Evolutionary conservation across 495 filamentous ascomycete species (phyloP).

Genomic region (Glarea lozoyensis): DNA sequence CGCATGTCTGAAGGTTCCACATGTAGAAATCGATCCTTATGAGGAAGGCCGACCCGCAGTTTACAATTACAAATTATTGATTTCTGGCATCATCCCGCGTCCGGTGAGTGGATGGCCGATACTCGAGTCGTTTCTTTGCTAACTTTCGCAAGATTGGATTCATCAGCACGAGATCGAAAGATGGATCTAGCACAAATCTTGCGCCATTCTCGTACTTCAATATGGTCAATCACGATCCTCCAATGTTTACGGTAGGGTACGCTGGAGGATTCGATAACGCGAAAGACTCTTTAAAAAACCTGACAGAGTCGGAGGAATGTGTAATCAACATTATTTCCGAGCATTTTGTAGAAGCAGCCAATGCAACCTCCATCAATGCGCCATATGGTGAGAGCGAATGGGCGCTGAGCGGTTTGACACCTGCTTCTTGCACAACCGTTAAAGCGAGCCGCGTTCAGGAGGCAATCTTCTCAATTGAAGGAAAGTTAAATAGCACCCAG

Average conservation of each 20-base stretch:
- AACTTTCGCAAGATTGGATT: no score
- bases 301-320: conserved; percentile 62
- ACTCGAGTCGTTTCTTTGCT: no score
- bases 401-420: conserved; percentile 67
- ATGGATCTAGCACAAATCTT: conserved; percentile 55
- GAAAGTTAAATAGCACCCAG: conserved; percentile 55
- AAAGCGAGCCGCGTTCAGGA: conserved; percentile 68
- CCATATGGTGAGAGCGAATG: conserved; percentile 78
- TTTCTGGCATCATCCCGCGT: conserved; percentile 76
- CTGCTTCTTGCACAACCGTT: conserved; percentile 57
- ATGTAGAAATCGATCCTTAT: conserved; percentile 78
- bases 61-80: conserved; percentile 89
- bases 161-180: conserved; percentile 35
- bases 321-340: conserved; percentile 84
- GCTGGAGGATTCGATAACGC: conserved; percentile 37
- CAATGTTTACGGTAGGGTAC: conserved; percentile 78
- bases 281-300: conserved; percentile 73
- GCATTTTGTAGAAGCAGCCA: conserved; percentile 81
- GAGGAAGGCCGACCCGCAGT: conserved; percentile 53
- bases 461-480: conserved; percentile 74
- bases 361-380: conserved; percentile 65
- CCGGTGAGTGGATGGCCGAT: no score
- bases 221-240: conserved; percentile 81
- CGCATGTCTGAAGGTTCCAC: conserved; percentile 45
- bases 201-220: conserved; percentile 84